These are phyloP conservation scores for Macrophomina phaseolina DNA, from an alignment of 2,329 filamentous ascomycete species.

Conservation along the genomic window DNA sequence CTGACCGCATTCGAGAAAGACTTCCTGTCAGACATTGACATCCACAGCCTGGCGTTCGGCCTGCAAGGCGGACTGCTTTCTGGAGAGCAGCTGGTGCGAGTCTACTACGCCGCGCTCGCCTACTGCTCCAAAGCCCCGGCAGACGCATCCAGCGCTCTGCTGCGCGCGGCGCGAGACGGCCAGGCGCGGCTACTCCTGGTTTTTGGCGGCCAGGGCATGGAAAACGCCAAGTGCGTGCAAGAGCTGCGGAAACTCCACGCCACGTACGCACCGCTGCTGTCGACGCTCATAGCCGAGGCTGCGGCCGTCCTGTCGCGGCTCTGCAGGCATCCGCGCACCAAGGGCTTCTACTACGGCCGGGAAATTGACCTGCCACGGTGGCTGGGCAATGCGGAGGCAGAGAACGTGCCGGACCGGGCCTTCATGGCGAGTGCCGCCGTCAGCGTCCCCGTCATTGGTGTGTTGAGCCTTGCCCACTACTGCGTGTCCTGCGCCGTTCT, in stretches of 20 bases:
- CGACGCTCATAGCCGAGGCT: background rate
- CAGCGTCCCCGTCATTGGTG: slow-evolving; percentile 48
- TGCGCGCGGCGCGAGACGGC: background rate
- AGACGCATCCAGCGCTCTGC: slow-evolving; percentile 15
- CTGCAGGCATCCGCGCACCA: background rate
- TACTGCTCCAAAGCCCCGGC: slow-evolving; percentile 30
- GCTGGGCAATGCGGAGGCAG: background rate
- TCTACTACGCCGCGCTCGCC: background rate
- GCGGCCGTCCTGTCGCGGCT: background rate
- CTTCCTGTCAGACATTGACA: background rate
- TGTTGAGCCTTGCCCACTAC: slow-evolving; percentile 40
- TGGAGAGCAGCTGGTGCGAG: background rate
- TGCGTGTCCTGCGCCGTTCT: slow-evolving; percentile 34
- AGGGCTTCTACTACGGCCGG: background rate
- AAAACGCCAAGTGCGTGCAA: background rate
- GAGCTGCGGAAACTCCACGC: background rate
- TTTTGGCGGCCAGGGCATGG: background rate
- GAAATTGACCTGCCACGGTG: background rate
- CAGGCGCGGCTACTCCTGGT: background rate
- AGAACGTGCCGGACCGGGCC: background rate
- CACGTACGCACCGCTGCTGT: background rate
- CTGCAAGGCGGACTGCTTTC: no score
- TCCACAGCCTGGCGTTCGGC: background rate
- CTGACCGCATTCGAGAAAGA: background rate
- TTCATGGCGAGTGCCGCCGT: slow-evolving; percentile 32